Conservation (phyloP, 1,284 basidiomycete genomes). For the Xerocomus nothofagi region DNA sequence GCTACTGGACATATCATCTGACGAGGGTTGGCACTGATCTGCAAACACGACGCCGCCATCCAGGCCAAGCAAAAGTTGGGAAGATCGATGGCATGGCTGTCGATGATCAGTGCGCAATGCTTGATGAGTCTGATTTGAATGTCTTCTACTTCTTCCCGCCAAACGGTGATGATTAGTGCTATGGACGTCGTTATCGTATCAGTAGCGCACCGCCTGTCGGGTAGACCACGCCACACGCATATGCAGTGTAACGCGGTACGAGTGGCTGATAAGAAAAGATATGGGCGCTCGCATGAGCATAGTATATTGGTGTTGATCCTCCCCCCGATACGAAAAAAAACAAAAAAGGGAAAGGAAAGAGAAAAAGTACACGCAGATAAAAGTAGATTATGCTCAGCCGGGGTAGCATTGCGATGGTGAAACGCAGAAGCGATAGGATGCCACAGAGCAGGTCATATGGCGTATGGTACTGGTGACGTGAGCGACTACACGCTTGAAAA, state of each 20-base stretch:
- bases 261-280: slow-evolving; percentile 1
- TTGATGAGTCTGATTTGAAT: neutral
- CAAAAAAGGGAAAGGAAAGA: neutral
- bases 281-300: neutral
- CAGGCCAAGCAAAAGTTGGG: neutral
- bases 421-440: neutral
- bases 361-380: neutral
- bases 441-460: neutral
- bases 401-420: neutral
- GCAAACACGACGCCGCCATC: neutral
- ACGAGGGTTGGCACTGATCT: no score
- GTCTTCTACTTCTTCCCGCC: neutral
- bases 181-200: slow-evolving; percentile 1
- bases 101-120: slow-evolving; percentile 1
- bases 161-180: neutral
- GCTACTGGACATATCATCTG: neutral
- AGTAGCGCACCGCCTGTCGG: neutral
- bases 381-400: neutral
- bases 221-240: neutral
- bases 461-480: neutral
- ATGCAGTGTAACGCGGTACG: neutral
- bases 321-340: no score
- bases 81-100: slow-evolving; percentile 9
- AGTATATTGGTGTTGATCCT: no score
- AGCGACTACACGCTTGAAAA: neutral